Conservation (phyloP, 306 rosid species). For the Vigna unguiculata region DNA sequence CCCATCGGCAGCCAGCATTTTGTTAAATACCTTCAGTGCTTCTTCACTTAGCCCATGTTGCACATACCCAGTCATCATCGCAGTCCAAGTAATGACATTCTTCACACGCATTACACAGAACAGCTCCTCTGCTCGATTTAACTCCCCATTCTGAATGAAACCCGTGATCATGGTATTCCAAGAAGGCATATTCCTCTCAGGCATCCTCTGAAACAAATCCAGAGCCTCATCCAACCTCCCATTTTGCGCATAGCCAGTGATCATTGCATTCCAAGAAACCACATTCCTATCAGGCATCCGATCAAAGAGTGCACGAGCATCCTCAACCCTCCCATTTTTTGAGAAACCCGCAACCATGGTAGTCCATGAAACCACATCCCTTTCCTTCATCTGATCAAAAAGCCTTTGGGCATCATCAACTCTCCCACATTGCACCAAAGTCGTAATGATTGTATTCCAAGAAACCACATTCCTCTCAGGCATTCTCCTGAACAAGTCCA, state of each 20-base stretch:
- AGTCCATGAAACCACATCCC: slow-evolving; percentile 62
- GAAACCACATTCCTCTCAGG: slow-evolving; percentile 57
- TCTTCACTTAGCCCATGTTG: slow-evolving; percentile 57
- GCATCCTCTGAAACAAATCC: slow-evolving; percentile 56
- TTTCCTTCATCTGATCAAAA: slow-evolving; percentile 50
- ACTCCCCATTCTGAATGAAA: slow-evolving; percentile 51
- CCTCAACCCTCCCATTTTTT: slow-evolving; percentile 51
- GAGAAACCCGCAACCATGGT: slow-evolving; percentile 54
- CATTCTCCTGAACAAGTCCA: slow-evolving; percentile 54
- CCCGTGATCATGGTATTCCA: slow-evolving; percentile 63
- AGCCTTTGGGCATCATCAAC: slow-evolving; percentile 47
- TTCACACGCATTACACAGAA: slow-evolving; percentile 52
- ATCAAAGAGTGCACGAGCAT: slow-evolving; percentile 53
- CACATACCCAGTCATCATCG: slow-evolving; percentile 62
- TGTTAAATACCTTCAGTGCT: slow-evolving; percentile 49
- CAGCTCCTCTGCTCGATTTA: slow-evolving; percentile 49
- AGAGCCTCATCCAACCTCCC: slow-evolving; percentile 54
- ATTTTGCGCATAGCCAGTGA: slow-evolving; percentile 53
- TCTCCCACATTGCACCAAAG: slow-evolving; percentile 52
- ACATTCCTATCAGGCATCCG: slow-evolving; percentile 55
- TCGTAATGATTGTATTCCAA: slow-evolving; percentile 52
- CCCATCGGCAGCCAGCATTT: slow-evolving; percentile 48
- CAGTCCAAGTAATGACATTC: slow-evolving; percentile 61
- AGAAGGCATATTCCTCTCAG: slow-evolving; percentile 55
- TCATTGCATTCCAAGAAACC: slow-evolving; percentile 54